phyloP scores from a whole-genome alignment of 208 protist species.

The Acanthamoeba triangularis region DNA sequence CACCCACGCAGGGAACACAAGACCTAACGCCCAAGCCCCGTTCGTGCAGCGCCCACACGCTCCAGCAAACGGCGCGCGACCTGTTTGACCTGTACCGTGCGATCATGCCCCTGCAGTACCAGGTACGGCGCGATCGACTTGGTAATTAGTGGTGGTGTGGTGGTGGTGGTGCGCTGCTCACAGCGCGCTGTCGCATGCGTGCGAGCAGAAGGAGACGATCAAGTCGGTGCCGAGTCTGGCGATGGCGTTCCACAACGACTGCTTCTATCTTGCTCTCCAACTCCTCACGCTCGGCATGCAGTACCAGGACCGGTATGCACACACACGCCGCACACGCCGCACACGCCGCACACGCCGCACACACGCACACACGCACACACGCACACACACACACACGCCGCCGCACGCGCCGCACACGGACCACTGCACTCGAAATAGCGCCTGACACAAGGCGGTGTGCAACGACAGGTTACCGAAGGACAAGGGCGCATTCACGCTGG shows the following conservation, averaged over 20 bases:
- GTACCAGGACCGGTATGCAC: slow-evolving; percentile 8
- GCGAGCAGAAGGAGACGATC: neutral
- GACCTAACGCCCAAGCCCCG: too few relatives aligned
- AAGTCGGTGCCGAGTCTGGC: slow-evolving; percentile 17
- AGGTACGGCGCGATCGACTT: neutral
- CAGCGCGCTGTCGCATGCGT: neutral
- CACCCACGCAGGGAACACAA: neutral
- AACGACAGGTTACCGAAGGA: neutral
- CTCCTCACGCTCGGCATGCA: slow-evolving; percentile 65
- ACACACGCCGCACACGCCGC: neutral
- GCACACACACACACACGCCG: too few relatives aligned
- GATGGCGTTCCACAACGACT: slow-evolving; percentile 79
- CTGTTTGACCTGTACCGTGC: slow-evolving; percentile 61
- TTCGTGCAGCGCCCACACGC: slow-evolving; percentile 22
- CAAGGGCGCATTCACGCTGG: slow-evolving; percentile 51
- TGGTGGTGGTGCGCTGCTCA: neutral
- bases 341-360: neutral
- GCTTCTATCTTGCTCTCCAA: slow-evolving; percentile 78
- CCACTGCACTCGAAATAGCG: too few relatives aligned
- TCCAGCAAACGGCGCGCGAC: slow-evolving; percentile 64
- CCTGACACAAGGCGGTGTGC: too few relatives aligned
- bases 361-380: too few relatives aligned
- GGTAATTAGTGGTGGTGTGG: neutral
- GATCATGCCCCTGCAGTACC: slow-evolving; percentile 59
- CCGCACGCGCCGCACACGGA: too few relatives aligned